Conservation (phyloP, 768 basidiomycete genomes). For the Auricularia cornea region DNA sequence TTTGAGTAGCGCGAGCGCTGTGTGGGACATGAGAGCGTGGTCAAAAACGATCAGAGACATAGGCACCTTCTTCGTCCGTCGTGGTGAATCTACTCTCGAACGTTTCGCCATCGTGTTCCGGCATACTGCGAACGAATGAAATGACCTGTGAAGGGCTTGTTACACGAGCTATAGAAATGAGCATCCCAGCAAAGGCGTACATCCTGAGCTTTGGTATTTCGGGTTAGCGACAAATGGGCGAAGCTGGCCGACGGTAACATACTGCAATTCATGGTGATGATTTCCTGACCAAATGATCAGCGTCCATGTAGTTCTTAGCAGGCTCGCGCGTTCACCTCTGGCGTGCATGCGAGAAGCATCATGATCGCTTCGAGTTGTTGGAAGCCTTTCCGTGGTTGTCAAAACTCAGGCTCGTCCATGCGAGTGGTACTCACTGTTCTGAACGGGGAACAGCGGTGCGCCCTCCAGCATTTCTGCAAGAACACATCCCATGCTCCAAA, state of each 20-base stretch:
- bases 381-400: background rate
- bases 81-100: background rate
- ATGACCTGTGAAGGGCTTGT: background rate
- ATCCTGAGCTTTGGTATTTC: background rate
- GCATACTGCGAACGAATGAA: constrained; percentile 1
- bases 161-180: background rate
- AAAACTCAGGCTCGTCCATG: background rate
- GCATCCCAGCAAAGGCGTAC: background rate
- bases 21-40: background rate
- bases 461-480: constrained; percentile 34
- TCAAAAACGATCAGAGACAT: background rate
- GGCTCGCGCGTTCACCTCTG: background rate
- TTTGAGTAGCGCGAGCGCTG: background rate
- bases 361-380: background rate
- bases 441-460: constrained; percentile 35
- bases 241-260: background rate
- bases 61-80: background rate
- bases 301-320: background rate
- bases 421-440: constrained; percentile 33
- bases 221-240: background rate
- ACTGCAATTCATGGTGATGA: constrained; percentile 1
- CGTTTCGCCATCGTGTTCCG: background rate
- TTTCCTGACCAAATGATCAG: background rate
- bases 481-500: constrained; percentile 5
- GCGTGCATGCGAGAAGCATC: background rate